Conservation (phyloP, 306 rosid genomes). For the Prunus persica region Prunus_persica_NCBIv2 NC_034009.1:1960501-1961000, state of each 20-base stretch:
- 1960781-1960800: background rate
- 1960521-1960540: background rate
- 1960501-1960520: background rate
- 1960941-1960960: no score
- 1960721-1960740: constrained; percentile 10
- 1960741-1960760: background rate
- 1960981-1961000: no score
- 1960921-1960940: no score
- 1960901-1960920: no score
- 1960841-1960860: background rate
- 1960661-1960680: background rate
- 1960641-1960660: background rate
- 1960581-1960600: background rate
- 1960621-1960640: background rate
- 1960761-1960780: background rate
- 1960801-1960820: background rate
- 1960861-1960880: background rate
- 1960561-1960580: background rate
- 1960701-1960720: background rate
- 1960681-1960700: background rate
- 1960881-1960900: background rate
- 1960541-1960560: background rate
- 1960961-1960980: no score
- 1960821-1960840: background rate
- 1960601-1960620: background rate